Evolutionary conservation across 257 asterid species (phyloP).

Genomic region (Pogostemon cablin): DNA sequence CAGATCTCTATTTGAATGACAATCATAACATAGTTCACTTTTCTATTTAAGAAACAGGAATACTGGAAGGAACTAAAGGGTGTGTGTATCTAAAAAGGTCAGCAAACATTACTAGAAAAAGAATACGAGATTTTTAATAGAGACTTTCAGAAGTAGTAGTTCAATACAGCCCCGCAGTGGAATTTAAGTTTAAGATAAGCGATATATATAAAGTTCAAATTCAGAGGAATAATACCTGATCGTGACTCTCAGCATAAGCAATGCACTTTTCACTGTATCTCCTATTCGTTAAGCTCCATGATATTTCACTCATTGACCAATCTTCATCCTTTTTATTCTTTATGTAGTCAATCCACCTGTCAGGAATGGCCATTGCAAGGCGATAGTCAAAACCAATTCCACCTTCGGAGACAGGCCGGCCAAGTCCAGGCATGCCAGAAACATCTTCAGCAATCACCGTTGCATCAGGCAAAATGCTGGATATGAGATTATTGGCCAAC

Average conservation of each 20-base stretch:
- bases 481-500: slow-evolving; percentile 88
- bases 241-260: slow-evolving; percentile 99
- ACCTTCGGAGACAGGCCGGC: slow-evolving; percentile 81
- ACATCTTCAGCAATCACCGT: slow-evolving; percentile 95
- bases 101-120: background rate
- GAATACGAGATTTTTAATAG: background rate
- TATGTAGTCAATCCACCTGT: slow-evolving; percentile 86
- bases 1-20: slow-evolving; percentile 7
- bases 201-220: slow-evolving; percentile 7
- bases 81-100: slow-evolving; percentile 20
- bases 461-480: slow-evolving; percentile 78
- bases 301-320: slow-evolving; percentile 86
- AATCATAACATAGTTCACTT: background rate
- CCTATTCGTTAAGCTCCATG: slow-evolving; percentile 83
- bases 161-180: slow-evolving; percentile 5
- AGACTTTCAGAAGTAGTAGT: background rate
- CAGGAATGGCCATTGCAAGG: slow-evolving; percentile 98
- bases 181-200: background rate
- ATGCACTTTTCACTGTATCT: slow-evolving; percentile 90
- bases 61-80: background rate
- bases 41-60: slow-evolving; percentile 5
- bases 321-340: slow-evolving; percentile 80
- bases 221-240: slow-evolving; percentile 63
- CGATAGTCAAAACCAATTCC: slow-evolving; percentile 97
- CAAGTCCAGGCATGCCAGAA: slow-evolving; percentile 96